Percentiles rank a stretch among this genome's conserved stretches.
Conservation (phyloP, 441 rosid species). For the Capsella rubella region DNA sequence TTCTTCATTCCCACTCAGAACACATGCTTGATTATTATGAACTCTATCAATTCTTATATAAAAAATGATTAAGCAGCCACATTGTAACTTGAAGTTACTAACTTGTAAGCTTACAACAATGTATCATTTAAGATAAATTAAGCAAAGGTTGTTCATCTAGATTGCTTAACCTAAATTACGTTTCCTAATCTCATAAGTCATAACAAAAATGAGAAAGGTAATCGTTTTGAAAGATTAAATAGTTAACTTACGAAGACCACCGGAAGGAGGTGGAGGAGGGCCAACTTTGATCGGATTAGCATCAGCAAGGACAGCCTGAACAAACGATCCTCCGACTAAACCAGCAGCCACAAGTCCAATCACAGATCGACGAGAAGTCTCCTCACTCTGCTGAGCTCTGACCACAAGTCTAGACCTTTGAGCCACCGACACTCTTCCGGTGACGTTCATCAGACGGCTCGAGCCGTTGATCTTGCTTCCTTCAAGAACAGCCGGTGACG, state of each 20-base stretch:
- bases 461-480: conserved; percentile 72
- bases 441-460: conserved; percentile 55
- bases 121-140: not conserved
- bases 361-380: conserved; percentile 65
- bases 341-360: conserved; percentile 80
- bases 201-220: not conserved
- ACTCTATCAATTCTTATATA: not conserved
- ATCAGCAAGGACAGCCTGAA: conserved; percentile 74
- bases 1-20: not conserved
- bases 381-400: conserved; percentile 54
- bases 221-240: not conserved
- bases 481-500: conserved; percentile 68
- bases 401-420: conserved; percentile 39
- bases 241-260: conserved; percentile 84
- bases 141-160: not conserved
- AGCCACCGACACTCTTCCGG: conserved; percentile 36
- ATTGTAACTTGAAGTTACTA: not conserved
- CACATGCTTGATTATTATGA: not conserved
- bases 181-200: not conserved
- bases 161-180: not conserved
- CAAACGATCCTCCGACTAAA: conserved; percentile 77
- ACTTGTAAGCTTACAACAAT: not conserved
- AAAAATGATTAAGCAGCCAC: not conserved
- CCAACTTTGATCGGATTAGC: conserved; percentile 78
- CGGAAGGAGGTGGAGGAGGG: conserved; percentile 88